Evolutionary conservation across 1,284 basidiomycete species (phyloP), one percentile per base, ranked within the genome.

Genomic region (Boletus albobrunnescens): DNA sequence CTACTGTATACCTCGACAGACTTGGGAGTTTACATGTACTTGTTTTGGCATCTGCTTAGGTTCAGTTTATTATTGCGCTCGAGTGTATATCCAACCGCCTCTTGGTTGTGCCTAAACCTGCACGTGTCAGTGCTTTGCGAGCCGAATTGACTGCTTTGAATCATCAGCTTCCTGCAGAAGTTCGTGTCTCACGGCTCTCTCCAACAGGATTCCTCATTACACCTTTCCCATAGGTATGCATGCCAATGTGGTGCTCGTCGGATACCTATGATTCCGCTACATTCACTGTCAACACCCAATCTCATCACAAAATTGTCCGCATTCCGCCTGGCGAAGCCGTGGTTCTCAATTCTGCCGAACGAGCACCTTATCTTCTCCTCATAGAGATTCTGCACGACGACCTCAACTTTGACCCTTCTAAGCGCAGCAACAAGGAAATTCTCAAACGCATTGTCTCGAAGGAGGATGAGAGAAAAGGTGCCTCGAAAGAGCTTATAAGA

Each of bases 281-380:
- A 2, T 20, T 30, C 31, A 27, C 58, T 68, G 49, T 58, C 71
- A 39, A 44, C 38, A 72, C 78, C 9, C 74, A 82, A 61, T 81
- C 86, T 7, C 95, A 99, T 65, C 94, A 98, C 64, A 84, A 93
- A 31, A 93, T 99, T 45, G 92, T 99, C 35, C 85, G 96, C 56
- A 96, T 99, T 66, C 94, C 94, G 14, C 95, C 96, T 3, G 92
- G 94, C 19, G 96, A 99, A 72, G 91, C 92, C 36, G 96, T 99
- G 28, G 96, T 99, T 6, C 81, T 99, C 38, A 99, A 99, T 65
- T 99, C 95, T 30, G 96, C 96, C 3, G 94, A 99, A 67, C 81
- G 90, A 39, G 94, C 93, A 1, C 96, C 96, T 2, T 99, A 91
- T 64, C 76, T 99, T 27, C 77, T 99, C 13, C 80, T 97, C 52